phyloP scores from a whole-genome alignment of 768 basidiomycete genomes.

The Cystobasidiopsis lactophilus region DNA sequence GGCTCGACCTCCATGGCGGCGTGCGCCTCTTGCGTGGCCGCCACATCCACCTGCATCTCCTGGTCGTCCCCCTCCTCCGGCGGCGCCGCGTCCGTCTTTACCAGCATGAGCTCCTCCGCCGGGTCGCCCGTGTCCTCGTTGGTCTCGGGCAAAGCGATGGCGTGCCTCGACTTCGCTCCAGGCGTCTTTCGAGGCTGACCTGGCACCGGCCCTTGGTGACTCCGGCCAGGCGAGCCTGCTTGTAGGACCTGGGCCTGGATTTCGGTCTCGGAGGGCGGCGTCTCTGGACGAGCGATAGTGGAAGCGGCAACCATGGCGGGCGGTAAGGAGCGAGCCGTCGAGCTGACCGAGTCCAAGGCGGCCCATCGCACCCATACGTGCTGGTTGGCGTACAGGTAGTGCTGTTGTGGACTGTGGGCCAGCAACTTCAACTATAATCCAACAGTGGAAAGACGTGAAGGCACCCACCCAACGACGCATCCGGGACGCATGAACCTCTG shows the following conservation, averaged over 20 bases:
- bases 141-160: slow-evolving; percentile 6
- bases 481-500: slow-evolving; percentile 96
- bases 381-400: slow-evolving; percentile 87
- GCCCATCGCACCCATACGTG: slow-evolving; percentile 86
- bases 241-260: slow-evolving; percentile 3
- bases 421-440: not conserved
- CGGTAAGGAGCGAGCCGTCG: slow-evolving; percentile 12
- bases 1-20: not conserved
- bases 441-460: not conserved
- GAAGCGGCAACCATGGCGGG: slow-evolving; percentile 18
- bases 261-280: slow-evolving; percentile 3
- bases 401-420: slow-evolving; percentile 25
- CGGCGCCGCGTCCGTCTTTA: not conserved
- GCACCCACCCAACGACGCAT: slow-evolving; percentile 19
- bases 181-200: slow-evolving; percentile 44
- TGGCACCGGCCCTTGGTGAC: slow-evolving; percentile 7
- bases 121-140: slow-evolving; percentile 1
- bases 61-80: not conserved
- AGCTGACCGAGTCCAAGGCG: slow-evolving; percentile 40
- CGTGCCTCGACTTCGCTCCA: slow-evolving; percentile 32
- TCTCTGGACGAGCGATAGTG: slow-evolving; percentile 1
- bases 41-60: not conserved
- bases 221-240: not conserved
- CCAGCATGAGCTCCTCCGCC: slow-evolving; percentile 1
- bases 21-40: not conserved